These are phyloP conservation scores for Grigorovia humatica DNA, from an alignment of 805 yeast genomes.

Conservation along the genomic window DNA sequence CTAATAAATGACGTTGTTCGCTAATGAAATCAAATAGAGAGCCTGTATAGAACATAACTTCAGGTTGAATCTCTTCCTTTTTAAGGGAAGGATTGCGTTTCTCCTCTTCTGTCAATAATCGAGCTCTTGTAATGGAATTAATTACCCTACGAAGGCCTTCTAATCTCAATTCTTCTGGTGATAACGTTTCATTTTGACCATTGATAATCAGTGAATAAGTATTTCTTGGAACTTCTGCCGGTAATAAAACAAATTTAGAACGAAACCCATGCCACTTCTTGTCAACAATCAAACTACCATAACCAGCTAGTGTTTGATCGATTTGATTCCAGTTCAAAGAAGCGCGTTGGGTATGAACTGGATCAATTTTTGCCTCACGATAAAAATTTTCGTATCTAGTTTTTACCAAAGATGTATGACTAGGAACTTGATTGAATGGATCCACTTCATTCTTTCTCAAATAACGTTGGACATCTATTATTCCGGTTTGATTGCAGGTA, in stretches of 20 bases:
- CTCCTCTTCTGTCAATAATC: conserved; percentile 37
- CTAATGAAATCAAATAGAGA: conserved; percentile 57
- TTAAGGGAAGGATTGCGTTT: conserved; percentile 24
- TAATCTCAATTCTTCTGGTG: conserved; percentile 80
- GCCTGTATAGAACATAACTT: conserved; percentile 81
- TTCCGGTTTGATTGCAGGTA: conserved; percentile 58
- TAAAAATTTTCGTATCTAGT: conserved; percentile 70
- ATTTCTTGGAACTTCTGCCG: conserved; percentile 57
- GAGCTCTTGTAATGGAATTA: conserved; percentile 48
- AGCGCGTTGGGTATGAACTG: conserved; percentile 41
- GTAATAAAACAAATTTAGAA: conserved; percentile 77
- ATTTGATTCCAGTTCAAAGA: conserved; percentile 80
- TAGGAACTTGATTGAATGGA: conserved; percentile 24
- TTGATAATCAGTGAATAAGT: conserved; percentile 31
- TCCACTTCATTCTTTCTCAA: conserved; percentile 30
- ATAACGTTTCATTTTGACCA: conserved; percentile 49
- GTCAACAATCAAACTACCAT: conserved; percentile 55
- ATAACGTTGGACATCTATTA: conserved; percentile 72
- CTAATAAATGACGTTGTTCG: conserved; percentile 37
- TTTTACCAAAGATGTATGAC: conserved; percentile 50
- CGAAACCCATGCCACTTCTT: conserved; percentile 47
- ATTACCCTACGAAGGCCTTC: conserved; percentile 76
- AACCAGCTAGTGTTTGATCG: conserved; percentile 89
- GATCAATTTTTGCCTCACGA: conserved; percentile 45
- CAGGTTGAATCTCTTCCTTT: conserved; percentile 50